Evolutionary conservation across 23 red algal species (phyloP).

Genomic region (Gracilaria gracilis): DNA sequence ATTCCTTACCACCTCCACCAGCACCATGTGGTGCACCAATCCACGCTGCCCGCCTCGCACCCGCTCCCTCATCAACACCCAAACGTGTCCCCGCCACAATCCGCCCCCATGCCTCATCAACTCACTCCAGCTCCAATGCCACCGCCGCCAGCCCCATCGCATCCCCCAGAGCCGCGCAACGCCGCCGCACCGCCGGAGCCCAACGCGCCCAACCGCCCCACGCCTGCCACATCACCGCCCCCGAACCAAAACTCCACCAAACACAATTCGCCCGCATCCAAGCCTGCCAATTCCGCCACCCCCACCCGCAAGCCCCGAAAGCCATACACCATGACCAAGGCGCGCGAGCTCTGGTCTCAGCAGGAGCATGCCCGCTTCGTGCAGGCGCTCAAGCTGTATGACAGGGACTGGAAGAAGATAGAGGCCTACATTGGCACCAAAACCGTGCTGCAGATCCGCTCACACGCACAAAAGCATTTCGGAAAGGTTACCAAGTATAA

Average conservation of each 20-base stretch:
- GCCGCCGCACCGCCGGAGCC: not conserved
- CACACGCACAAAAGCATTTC: conserved; percentile 98
- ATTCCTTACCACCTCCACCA: not conserved
- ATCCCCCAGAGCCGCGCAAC: not conserved
- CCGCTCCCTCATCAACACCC: not conserved
- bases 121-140: not conserved
- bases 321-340: conserved; percentile 88
- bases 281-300: not conserved
- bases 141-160: not conserved
- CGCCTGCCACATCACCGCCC: not conserved
- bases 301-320: conserved; percentile 77
- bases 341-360: conserved; percentile 88
- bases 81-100: not conserved
- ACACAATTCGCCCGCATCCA: not conserved
- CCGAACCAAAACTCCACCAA: not conserved
- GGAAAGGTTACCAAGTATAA: conserved; percentile 88
- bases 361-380: conserved; percentile 96
- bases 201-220: not conserved
- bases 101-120: not conserved
- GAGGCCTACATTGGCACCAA: conserved; percentile 93
- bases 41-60: not conserved
- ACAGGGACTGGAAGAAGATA: conserved; percentile 95
- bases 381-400: conserved; percentile 81
- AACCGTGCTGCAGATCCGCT: conserved; percentile 96
- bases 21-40: conserved; percentile 8